phyloP scores from a whole-genome alignment of 257 asterid genomes.

The Avicennia marina region DNA sequence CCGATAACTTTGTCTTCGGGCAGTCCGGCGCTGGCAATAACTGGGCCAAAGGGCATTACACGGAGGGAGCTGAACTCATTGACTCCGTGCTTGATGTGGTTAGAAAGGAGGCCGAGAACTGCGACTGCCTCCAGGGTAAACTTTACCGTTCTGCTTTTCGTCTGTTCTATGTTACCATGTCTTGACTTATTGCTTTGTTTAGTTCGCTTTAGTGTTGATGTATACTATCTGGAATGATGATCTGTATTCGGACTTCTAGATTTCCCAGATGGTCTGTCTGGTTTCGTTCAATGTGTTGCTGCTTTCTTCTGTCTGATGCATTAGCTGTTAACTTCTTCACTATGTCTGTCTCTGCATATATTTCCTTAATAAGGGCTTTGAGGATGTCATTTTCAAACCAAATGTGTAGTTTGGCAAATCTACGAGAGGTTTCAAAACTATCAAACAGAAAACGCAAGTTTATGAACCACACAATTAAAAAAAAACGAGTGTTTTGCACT shows the following conservation, averaged over 20 bases:
- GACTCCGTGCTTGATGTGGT: conserved; percentile 54
- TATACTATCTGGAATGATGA: neutral
- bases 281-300: neutral
- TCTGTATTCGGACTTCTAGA: neutral
- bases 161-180: too few relatives aligned
- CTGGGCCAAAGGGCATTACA: conserved; percentile 53
- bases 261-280: neutral
- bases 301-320: neutral
- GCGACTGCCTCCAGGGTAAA: conserved; percentile 50
- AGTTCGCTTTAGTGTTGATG: neutral
- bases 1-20: conserved; percentile 49
- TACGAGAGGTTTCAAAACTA: too few relatives aligned
- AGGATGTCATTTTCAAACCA: too few relatives aligned
- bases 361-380: too few relatives aligned
- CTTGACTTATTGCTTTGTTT: neutral
- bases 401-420: too few relatives aligned
- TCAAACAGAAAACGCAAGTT: too few relatives aligned
- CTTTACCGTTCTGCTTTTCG: neutral
- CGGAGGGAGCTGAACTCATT: conserved; percentile 49
- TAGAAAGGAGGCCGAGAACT: conserved; percentile 49
- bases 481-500: too few relatives aligned
- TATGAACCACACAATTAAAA: too few relatives aligned
- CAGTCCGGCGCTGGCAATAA: conserved; percentile 53
- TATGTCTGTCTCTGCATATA: too few relatives aligned
- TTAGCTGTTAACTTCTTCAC: too few relatives aligned